Base-by-base conservation (phyloP, 176 grass and related monocot genomes). In the Pharus latifolius region DNA sequence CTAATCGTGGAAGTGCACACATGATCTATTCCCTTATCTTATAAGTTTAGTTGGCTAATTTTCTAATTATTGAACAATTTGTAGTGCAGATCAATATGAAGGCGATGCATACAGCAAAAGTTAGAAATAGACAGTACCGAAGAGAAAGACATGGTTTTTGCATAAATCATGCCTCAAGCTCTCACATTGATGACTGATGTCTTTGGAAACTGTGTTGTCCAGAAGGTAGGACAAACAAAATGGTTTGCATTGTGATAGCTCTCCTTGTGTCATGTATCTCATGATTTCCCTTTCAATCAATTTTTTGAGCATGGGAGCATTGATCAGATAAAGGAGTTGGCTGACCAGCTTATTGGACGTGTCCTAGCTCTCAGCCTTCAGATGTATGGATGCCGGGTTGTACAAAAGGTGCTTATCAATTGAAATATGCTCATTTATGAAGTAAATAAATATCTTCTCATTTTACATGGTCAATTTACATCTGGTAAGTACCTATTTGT, bases 321-420 rank as follows among this genome's bases (percentile, higher is more conserved):
- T 52, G 43, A 73, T 62, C 91, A 96, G 73, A 88, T 89, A 84
- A 91, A 86, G 65, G 80, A 85, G 72, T 79, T 96, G 9, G 78
- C 83, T 33, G 65, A 74, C 41, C 83, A 86, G 64, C 83, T 86
- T 65, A 81, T 81, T 70, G 83, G 84, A 29, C 83, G 79, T 79
- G 91, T 96, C 34, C 84, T 96, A 62, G 73, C 63, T 71, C 91
- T 96, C 42, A 96, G 87, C 56, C 91, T 96, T 84, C 91, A 96
- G 73, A 96, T 96, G 91, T 96, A 96, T 69, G 91, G 91, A 42
- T 91, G 91, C 47, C 80, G 91, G 30, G 91, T 96, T 84, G 91
- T 96, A 62, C 91, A 96, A 35, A 96, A 96, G 91, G 91, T 96
- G 25, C 18, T 70, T 58, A 68, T 70, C 6, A 28, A 1, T 49